Evolutionary conservation across 139 green algal species (phyloP).

Genomic region (Helicosporidium sp.): DNA sequence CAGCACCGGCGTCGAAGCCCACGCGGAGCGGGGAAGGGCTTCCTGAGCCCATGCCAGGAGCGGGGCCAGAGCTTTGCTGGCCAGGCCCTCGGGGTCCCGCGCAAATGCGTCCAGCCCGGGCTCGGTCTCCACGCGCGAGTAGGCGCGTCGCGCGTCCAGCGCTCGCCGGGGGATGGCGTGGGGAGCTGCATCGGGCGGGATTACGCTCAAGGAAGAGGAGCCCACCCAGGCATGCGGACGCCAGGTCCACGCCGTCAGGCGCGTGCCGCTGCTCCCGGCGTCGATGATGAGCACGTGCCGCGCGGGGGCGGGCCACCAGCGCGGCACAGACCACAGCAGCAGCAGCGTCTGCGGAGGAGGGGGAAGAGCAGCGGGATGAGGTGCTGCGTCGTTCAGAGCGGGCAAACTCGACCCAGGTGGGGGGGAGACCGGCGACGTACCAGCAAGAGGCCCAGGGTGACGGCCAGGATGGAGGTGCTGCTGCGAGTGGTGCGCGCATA

Average conservation of each 20-base stretch:
- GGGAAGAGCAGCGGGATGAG: not conserved
- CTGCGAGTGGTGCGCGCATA: not conserved
- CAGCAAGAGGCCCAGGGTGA: not conserved
- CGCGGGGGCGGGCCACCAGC: not conserved
- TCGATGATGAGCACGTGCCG: conserved; percentile 41
- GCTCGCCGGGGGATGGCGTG: conserved; percentile 11
- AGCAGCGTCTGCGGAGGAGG: not conserved
- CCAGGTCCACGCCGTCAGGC: conserved; percentile 26
- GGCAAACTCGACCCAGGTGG: not conserved
- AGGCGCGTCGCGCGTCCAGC: conserved; percentile 25
- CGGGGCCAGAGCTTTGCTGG: conserved; percentile 15
- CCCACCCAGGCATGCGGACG: not conserved
- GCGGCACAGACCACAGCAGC: not conserved
- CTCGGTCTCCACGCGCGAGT: conserved; percentile 70
- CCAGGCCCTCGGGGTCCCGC: conserved; percentile 5
- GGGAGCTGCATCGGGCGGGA: conserved; percentile 3
- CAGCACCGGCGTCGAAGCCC: conserved; percentile 38
- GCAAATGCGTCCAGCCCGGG: conserved; percentile 53
- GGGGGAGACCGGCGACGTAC: too few species aligned
- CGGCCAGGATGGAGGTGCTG: not conserved
- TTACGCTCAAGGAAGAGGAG: conserved; percentile 1
- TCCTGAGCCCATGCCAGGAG: conserved; percentile 60
- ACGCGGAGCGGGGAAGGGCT: conserved; percentile 30
- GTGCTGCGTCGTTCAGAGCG: not conserved
- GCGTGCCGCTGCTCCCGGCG: conserved; percentile 41